phyloP scores from a whole-genome alignment of 2,329 filamentous ascomycete species.

The Cadophora malorum region DNA sequence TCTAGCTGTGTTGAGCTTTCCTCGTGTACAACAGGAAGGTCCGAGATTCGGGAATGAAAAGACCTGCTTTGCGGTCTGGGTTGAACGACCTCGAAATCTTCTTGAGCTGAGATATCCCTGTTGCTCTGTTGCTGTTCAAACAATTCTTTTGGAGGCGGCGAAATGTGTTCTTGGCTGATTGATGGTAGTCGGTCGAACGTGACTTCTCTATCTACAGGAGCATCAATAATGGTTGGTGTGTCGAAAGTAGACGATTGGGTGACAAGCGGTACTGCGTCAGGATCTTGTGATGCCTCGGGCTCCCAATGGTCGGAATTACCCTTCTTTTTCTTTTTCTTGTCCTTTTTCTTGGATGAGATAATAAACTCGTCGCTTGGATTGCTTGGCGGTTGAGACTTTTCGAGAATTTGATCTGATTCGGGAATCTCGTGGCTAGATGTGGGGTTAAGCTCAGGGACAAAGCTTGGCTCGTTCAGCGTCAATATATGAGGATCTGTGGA shows the following conservation, averaged over 20 bases:
- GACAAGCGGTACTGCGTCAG: conserved; percentile 2
- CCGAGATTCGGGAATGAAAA: conserved; percentile 36
- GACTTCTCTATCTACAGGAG: conserved; percentile 20
- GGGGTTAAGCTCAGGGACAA: not conserved
- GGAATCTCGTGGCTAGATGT: not conserved
- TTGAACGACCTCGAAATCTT: conserved; percentile 27
- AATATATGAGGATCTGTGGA: not conserved
- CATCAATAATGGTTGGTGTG: conserved; percentile 24
- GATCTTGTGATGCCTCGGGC: conserved; percentile 8
- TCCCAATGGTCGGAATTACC: conserved; percentile 15
- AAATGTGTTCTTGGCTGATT: conserved; percentile 30
- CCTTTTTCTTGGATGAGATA: conserved; percentile 28
- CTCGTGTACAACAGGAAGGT: conserved; percentile 41
- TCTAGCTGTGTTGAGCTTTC: conserved; percentile 34
- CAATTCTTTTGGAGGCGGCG: conserved; percentile 22
- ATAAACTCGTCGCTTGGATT: conserved; percentile 28
- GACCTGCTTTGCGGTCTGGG: conserved; percentile 30
- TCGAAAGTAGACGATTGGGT: conserved; percentile 4
- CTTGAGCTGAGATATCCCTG: conserved; percentile 17
- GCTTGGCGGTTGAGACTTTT: conserved; percentile 18
- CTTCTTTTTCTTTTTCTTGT: conserved; percentile 28
- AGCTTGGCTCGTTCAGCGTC: not conserved
- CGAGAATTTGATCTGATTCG: conserved; percentile 11
- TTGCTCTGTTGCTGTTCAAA: conserved; percentile 15
- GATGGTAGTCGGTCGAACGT: conserved; percentile 26